Base-by-base conservation (phyloP, 306 rosid species). In the Elaeagnus macrophylla region DNA sequence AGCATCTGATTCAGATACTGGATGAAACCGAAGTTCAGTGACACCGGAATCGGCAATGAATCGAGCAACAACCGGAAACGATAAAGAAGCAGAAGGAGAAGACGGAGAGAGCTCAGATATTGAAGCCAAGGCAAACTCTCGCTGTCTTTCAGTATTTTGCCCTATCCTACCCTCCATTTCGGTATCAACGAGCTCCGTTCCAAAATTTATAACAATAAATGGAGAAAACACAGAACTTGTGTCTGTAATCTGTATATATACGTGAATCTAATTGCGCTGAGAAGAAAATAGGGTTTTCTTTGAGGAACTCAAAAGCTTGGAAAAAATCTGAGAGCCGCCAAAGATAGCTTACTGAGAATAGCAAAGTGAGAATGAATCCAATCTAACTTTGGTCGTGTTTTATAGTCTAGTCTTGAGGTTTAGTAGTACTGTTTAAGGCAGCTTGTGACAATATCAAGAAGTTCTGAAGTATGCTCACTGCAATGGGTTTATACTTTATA, bases 271-370 rank as follows among this genome's bases (percentile, higher is more conserved):
- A 13, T 9, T 7, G 8, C 5, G 1, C 17, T 7, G n/a, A 1
- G 7, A 17, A 8, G 54, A 54, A 77, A 66, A 66, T 86, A 89
- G 97, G 97, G 97, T 89, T 89, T 89, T 49, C 32, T 56, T 3
- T 35, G 36, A 62, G 42, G 44, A 54, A 25, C 32, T 25, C 61
- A 14, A 64, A 14, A 53, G 60, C 68, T 57, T 37, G 61, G n/a
- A n/a, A 69, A 72, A 62, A 53, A 39, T 45, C 42, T 13, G 48
- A 51, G 77, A 85, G 97, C 89, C 95, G 89, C 94, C 95, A 70
- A 25, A 68, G 67, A 37, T 48, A 50, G 57, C 45, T 62, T 62
- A 39, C n/a, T 32, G 60, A 44, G n/a, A 51, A n/a, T n/a, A n/a
- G n/a, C n/a, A n/a, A n/a, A n/a, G n/a, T 35, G 45, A 36, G 53